These are phyloP conservation scores for Cryomyces antarcticus DNA, from an alignment of 495 filamentous ascomycete genomes.

Conservation along the genomic window DNA sequence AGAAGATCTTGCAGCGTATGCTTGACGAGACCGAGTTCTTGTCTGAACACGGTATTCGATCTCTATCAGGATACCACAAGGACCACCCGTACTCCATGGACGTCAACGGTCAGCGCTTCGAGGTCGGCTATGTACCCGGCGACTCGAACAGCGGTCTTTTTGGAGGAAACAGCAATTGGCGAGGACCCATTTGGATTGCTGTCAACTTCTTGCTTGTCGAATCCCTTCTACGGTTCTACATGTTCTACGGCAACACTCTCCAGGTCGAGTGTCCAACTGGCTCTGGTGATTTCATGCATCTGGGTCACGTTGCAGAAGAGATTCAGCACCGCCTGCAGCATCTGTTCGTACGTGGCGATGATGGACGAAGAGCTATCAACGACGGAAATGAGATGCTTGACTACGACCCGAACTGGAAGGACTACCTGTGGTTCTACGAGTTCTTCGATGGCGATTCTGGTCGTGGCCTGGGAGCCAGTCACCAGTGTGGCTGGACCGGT, in stretches of 20 bases:
- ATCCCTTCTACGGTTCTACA: conserved; percentile 75
- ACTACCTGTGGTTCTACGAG: conserved; percentile 89
- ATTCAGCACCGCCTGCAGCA: conserved; percentile 90
- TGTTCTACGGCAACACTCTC: conserved; percentile 79
- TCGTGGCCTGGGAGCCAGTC: conserved; percentile 73
- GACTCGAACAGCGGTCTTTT: conserved; percentile 89
- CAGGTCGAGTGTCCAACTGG: conserved; percentile 87
- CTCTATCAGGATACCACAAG: conserved; percentile 82
- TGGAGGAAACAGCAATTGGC: conserved; percentile 95
- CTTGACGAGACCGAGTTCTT: conserved; percentile 88
- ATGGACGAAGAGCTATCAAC: conserved; percentile 74
- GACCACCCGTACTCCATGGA: conserved; percentile 86
- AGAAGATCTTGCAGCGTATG: conserved; percentile 76
- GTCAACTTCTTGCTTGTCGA: conserved; percentile 93
- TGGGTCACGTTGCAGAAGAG: conserved; percentile 91
- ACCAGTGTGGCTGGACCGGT: conserved; percentile 97
- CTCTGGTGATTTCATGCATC: conserved; percentile 86
- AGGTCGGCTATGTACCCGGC: conserved; percentile 75
- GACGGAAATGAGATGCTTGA: conserved; percentile 64
- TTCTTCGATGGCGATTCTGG: conserved; percentile 92
- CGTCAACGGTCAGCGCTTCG: conserved; percentile 78
- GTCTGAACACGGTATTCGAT: conserved; percentile 74
- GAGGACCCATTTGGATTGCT: conserved; percentile 82
- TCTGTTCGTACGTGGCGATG: conserved; percentile 61
- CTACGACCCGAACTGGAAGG: conserved; percentile 79